A percentile compares a stretch with the other conserved stretches of the same genome.
Conservation (phyloP, 2,329 filamentous ascomycete genomes). For the Calonectria hongkongensis region DNA sequence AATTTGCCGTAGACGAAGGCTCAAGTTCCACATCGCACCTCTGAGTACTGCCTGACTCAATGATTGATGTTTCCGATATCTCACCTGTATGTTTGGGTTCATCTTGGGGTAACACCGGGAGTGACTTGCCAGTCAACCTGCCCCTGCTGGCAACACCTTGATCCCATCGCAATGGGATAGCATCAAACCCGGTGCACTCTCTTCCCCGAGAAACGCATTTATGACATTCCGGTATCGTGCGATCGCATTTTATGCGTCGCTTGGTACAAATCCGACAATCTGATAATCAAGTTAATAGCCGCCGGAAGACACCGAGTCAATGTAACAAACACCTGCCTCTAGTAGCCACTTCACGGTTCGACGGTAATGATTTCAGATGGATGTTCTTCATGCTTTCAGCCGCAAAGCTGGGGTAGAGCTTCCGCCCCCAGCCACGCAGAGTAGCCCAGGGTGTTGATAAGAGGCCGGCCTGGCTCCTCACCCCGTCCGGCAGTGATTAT, state of each 20-base stretch:
- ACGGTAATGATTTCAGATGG: constrained; percentile 43
- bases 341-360: constrained; percentile 42
- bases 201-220: constrained; percentile 47
- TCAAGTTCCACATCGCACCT: no score
- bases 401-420: no score
- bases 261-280: constrained; percentile 47
- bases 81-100: neutral
- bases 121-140: constrained; percentile 41
- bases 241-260: constrained; percentile 49
- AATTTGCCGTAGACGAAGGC: no score
- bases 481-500: neutral
- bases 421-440: neutral
- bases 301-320: neutral
- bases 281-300: constrained; percentile 1
- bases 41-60: neutral
- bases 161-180: constrained; percentile 45
- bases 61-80: neutral
- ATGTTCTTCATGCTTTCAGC: constrained; percentile 39
- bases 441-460: neutral
- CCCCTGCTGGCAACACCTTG: constrained; percentile 51
- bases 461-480: neutral
- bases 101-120: constrained; percentile 29
- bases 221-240: constrained; percentile 44
- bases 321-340: constrained; percentile 32
- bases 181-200: constrained; percentile 45